Percentiles rank a stretch among this genome's conserved stretches.
phyloP scores from a whole-genome alignment of 306 rosid genomes.

The Dicorynia guianensis region DNA sequence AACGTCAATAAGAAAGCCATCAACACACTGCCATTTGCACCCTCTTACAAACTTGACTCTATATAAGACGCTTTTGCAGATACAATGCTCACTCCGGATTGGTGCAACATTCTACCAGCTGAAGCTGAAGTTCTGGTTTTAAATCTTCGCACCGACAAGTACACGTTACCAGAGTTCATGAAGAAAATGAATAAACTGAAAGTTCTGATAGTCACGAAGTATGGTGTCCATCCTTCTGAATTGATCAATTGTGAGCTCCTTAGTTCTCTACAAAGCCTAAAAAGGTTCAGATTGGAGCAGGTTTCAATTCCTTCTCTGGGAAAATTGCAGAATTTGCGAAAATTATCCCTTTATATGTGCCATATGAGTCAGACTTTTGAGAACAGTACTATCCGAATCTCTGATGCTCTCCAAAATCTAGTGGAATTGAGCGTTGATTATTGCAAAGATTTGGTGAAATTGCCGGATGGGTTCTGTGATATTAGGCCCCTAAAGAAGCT shows the following conservation, averaged over 20 bases:
- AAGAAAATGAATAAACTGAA: conserved; percentile 56
- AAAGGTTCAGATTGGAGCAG: conserved; percentile 62
- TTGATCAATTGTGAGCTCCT: conserved; percentile 52
- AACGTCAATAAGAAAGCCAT: not conserved
- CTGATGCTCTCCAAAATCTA: conserved; percentile 51
- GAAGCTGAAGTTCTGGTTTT: conserved; percentile 66
- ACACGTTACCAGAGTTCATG: conserved; percentile 57
- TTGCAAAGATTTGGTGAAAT: conserved; percentile 49
- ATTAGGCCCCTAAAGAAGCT: conserved; percentile 47
- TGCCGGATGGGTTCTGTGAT: conserved; percentile 45
- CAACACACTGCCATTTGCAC: not conserved
- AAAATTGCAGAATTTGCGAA: conserved; percentile 42
- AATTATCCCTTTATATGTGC: conserved; percentile 58
- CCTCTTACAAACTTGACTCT: not conserved
- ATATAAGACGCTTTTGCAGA: conserved; percentile 54
- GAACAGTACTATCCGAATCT: conserved; percentile 21
- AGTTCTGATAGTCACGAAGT: conserved; percentile 62
- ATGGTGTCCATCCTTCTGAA: conserved; percentile 49
- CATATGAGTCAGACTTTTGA: conserved; percentile 43
- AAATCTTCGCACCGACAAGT: conserved; percentile 50
- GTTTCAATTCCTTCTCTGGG: conserved; percentile 50
- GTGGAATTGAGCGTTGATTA: conserved; percentile 56
- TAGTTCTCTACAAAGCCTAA: conserved; percentile 44
- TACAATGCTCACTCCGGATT: conserved; percentile 49
- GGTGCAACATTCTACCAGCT: conserved; percentile 58